These are phyloP conservation scores for Xylaria sp. DNA, from an alignment of 2,329 filamentous ascomycete genomes.

Conservation along the genomic window DNA sequence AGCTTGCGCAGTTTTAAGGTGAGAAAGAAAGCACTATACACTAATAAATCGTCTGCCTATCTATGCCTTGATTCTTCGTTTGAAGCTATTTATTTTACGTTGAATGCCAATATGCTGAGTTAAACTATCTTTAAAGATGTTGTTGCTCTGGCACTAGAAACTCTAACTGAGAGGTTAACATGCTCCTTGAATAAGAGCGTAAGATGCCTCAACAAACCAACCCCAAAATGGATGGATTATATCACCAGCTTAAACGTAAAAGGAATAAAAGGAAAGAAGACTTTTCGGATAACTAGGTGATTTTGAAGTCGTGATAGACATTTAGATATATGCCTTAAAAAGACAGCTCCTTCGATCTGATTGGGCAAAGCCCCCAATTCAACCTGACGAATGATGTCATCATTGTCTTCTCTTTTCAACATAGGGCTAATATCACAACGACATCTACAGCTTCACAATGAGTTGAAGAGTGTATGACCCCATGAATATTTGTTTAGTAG, in stretches of 20 bases:
- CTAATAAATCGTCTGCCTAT: too few species aligned
- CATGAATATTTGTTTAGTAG: not conserved
- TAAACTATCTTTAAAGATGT: not conserved
- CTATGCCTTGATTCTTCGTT: not conserved
- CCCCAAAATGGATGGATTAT: too few species aligned
- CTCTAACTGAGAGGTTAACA: not conserved
- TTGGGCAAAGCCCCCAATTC: slow-evolving; percentile 23
- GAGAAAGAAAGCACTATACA: too few species aligned
- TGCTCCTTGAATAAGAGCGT: too few species aligned
- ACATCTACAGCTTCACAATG: not conserved
- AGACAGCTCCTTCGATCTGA: slow-evolving; percentile 16
- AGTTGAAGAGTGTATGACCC: not conserved
- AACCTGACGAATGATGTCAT: slow-evolving; percentile 32
- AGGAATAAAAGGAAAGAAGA: not conserved
- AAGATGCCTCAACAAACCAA: too few species aligned
- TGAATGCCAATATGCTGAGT: not conserved
- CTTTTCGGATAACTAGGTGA: not conserved
- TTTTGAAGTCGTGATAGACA: not conserved
- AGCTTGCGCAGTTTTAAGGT: not conserved
- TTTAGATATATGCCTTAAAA: slow-evolving; percentile 5
- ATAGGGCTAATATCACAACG: slow-evolving; percentile 15
- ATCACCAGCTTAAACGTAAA: too few species aligned
- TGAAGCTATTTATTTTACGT: not conserved
- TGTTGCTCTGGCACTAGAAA: not conserved
- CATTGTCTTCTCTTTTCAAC: slow-evolving; percentile 10